Conservation (phyloP, 768 basidiomycete genomes). For the Phylloporus rhodoxanthus region DNA sequence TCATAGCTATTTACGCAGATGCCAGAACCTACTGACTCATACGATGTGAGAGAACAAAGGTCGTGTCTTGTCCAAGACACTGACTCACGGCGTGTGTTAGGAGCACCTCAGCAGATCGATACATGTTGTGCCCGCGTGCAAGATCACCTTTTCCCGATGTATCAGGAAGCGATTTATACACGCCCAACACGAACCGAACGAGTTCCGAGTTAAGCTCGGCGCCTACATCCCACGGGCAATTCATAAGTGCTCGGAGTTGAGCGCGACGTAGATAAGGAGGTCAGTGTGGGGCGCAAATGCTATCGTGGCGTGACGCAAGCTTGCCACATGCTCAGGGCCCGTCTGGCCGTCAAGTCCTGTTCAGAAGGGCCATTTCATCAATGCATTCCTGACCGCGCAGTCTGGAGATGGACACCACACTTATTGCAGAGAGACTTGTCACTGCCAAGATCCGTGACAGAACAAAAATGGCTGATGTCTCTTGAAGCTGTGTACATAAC, state of each 20-base stretch:
- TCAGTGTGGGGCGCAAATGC: not conserved
- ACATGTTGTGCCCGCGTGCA: no score
- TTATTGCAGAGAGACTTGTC: not conserved
- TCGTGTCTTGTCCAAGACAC: no score
- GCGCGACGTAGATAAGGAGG: not conserved
- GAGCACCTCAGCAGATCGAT: no score
- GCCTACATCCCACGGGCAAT: not conserved
- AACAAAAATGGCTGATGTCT: not conserved
- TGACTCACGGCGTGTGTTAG: no score
- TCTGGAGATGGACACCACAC: not conserved
- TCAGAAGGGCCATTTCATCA: not conserved
- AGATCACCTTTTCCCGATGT: no score
- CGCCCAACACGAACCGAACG: not conserved
- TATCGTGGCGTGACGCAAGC: not conserved
- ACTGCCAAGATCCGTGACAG: not conserved
- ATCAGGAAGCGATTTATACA: not conserved
- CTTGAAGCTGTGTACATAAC: not conserved
- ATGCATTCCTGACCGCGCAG: not conserved
- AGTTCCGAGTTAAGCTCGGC: not conserved
- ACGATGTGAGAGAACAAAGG: no score
- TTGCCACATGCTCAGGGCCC: not conserved
- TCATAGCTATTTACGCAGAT: no score
- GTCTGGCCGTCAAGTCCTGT: not conserved
- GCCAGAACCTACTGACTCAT: no score
- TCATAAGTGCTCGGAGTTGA: not conserved